Conservation (phyloP, 2,329 filamentous ascomycete species). For the Fusarium albosuccineum region DNA sequence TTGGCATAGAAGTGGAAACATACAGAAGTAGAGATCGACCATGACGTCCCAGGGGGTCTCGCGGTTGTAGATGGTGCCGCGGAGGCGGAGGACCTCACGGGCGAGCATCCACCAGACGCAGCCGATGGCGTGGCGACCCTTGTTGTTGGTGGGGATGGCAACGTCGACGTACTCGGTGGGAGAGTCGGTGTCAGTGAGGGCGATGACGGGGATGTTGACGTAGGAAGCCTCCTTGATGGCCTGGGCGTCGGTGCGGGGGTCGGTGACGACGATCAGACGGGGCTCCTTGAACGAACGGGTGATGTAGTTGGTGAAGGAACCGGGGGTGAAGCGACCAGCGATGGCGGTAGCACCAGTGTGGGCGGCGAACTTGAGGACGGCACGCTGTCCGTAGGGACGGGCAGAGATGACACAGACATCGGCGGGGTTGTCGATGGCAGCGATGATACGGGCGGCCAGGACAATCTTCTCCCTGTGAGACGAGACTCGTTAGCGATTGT, state of each 20-base stretch:
- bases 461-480: slow-evolving; percentile 96
- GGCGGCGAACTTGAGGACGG: slow-evolving; percentile 98
- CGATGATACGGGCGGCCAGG: slow-evolving; percentile 98
- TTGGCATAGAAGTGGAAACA: slow-evolving; percentile 48
- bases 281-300: slow-evolving; percentile 99
- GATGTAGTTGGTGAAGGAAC: slow-evolving; percentile 99
- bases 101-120: slow-evolving; percentile 99
- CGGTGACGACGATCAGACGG: slow-evolving; percentile 98
- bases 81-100: slow-evolving; percentile 99
- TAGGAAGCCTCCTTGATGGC: slow-evolving; percentile 99
- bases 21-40: slow-evolving; percentile 99
- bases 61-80: slow-evolving; percentile 94
- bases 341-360: slow-evolving; percentile 99
- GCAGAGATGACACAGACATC: slow-evolving; percentile 99
- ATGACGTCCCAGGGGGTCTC: slow-evolving; percentile 99
- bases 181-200: slow-evolving; percentile 98
- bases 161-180: slow-evolving; percentile 99
- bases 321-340: slow-evolving; percentile 99
- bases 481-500: slow-evolving; percentile 31
- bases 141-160: slow-evolving; percentile 99
- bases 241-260: slow-evolving; percentile 99
- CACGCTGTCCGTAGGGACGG: slow-evolving; percentile 99
- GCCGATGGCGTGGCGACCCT: slow-evolving; percentile 99
- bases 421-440: slow-evolving; percentile 98
- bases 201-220: slow-evolving; percentile 99